phyloP scores from a whole-genome alignment of 2,329 filamentous ascomycete genomes.

The Pseudopithomyces chartarum region DNA sequence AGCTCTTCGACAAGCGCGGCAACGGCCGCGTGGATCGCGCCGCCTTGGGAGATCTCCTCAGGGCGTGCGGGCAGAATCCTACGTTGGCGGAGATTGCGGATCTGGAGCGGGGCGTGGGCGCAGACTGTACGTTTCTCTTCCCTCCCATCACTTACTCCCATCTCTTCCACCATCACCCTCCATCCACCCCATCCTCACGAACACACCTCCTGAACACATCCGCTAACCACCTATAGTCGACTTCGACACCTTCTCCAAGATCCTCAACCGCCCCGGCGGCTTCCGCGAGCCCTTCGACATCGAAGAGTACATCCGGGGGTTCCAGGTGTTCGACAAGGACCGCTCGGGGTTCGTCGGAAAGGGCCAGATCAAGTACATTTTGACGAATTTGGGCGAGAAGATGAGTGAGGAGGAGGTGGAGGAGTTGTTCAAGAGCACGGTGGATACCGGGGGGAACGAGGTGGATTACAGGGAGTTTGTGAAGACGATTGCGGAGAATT shows the following conservation, averaged over 20 bases:
- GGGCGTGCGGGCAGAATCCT: conserved; percentile 97
- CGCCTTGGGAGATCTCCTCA: conserved; percentile 88
- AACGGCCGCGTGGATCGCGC: conserved; percentile 88
- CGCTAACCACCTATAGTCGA: conserved; percentile 74
- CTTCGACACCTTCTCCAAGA: conserved; percentile 95
- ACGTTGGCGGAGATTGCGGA: conserved; percentile 92
- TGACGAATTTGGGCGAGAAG: conserved; percentile 98
- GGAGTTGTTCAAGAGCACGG: conserved; percentile 90
- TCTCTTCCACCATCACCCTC: background rate
- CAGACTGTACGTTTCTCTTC: conserved; percentile 76
- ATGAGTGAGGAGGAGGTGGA: conserved; percentile 99
- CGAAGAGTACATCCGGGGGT: conserved; percentile 97
- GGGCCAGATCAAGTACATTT: conserved; percentile 95
- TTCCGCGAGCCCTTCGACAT: conserved; percentile 98
- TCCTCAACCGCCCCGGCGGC: conserved; percentile 95
- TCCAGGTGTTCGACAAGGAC: conserved; percentile 99
- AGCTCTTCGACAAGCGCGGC: conserved; percentile 99
- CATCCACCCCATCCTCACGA: background rate
- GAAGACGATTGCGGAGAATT: conserved; percentile 48
- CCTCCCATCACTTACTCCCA: background rate
- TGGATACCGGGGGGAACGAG: conserved; percentile 94
- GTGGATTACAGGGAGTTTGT: conserved; percentile 83
- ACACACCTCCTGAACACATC: no score
- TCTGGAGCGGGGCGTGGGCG: conserved; percentile 85
- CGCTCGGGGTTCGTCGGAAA: conserved; percentile 98